Evolutionary conservation across 495 filamentous ascomycete species (phyloP).

Genomic region (Aspergillus biplanus): DNA sequence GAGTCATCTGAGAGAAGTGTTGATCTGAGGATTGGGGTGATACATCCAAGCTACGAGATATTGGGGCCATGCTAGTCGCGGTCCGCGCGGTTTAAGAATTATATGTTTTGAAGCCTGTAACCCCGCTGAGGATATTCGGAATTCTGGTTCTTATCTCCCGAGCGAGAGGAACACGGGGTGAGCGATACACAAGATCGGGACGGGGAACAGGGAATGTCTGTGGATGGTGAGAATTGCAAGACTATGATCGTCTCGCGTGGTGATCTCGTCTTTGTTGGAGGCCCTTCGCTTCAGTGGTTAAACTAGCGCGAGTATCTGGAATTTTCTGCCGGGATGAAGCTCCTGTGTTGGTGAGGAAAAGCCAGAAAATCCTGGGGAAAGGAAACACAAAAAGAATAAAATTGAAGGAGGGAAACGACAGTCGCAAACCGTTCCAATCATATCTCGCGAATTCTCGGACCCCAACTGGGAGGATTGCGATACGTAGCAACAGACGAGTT

Average conservation of each 20-base stretch:
- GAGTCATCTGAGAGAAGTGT: background rate
- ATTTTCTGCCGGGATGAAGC: background rate
- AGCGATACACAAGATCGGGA: too few species aligned
- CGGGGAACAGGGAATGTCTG: background rate
- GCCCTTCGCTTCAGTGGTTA: background rate
- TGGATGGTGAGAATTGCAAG: background rate
- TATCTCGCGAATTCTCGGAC: background rate
- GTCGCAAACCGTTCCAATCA: constrained; percentile 1
- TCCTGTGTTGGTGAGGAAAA: background rate
- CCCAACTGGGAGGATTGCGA: constrained; percentile 11
- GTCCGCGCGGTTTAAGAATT: constrained; percentile 15
- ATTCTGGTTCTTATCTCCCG: too few species aligned
- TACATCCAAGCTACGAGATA: constrained; percentile 16
- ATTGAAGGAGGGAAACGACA: background rate
- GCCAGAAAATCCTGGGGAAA: constrained; percentile 19
- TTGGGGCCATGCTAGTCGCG: constrained; percentile 17
- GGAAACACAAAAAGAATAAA: background rate
- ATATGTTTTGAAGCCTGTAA: background rate
- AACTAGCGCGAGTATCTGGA: background rate
- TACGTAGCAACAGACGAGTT: constrained; percentile 12
- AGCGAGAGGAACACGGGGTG: too few species aligned
- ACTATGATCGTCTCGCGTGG: too few species aligned
- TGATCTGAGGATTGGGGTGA: constrained; percentile 5
- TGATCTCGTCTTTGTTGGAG: background rate
- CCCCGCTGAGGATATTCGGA: too few species aligned